Percentiles rank a stretch among this genome's conserved stretches.
phyloP scores from a whole-genome alignment of 2,329 filamentous ascomycete species.

The Alternaria postmessia region DNA sequence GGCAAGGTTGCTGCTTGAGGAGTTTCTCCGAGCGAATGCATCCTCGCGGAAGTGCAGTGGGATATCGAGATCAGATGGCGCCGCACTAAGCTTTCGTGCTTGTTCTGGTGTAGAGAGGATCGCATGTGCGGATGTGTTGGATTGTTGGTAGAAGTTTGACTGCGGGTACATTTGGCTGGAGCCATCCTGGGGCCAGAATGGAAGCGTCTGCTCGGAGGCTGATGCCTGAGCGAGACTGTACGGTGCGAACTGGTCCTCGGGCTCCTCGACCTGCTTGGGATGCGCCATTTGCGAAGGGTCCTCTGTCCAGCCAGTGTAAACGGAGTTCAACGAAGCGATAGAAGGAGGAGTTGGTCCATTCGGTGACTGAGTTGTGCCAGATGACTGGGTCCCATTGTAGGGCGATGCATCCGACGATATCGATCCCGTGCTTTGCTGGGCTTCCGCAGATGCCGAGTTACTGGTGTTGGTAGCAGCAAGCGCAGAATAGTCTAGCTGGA shows the following conservation, averaged over 20 bases:
- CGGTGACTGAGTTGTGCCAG: constrained; percentile 43
- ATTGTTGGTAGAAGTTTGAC: constrained; percentile 46
- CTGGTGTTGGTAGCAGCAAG: constrained; percentile 34
- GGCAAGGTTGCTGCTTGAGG: constrained; percentile 51
- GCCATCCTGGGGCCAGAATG: constrained; percentile 39
- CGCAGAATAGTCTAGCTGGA: constrained; percentile 35
- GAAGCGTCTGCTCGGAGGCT: constrained; percentile 41
- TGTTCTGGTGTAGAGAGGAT: constrained; percentile 46
- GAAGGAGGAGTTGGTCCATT: constrained; percentile 43
- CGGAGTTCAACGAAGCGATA: constrained; percentile 46
- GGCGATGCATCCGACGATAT: constrained; percentile 47
- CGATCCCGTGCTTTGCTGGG: constrained; percentile 41
- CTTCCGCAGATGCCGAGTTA: constrained; percentile 34
- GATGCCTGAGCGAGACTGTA: constrained; percentile 43
- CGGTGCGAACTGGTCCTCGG: constrained; percentile 42
- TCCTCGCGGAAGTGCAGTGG: constrained; percentile 44
- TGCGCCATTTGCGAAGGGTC: constrained; percentile 33
- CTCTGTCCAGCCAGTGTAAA: constrained; percentile 50
- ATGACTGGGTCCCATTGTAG: constrained; percentile 45
- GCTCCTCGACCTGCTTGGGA: constrained; percentile 37
- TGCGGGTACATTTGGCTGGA: constrained; percentile 35
- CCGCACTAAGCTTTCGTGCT: constrained; percentile 39
- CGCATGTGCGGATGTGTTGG: constrained; percentile 48
- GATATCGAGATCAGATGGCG: constrained; percentile 43
- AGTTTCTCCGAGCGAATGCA: constrained; percentile 46